Percentiles rank a stretch among this genome's conserved stretches.
These are phyloP conservation scores for Apiospora hydei DNA, from an alignment of 2,329 filamentous ascomycete genomes.

Conservation along the genomic window DNA sequence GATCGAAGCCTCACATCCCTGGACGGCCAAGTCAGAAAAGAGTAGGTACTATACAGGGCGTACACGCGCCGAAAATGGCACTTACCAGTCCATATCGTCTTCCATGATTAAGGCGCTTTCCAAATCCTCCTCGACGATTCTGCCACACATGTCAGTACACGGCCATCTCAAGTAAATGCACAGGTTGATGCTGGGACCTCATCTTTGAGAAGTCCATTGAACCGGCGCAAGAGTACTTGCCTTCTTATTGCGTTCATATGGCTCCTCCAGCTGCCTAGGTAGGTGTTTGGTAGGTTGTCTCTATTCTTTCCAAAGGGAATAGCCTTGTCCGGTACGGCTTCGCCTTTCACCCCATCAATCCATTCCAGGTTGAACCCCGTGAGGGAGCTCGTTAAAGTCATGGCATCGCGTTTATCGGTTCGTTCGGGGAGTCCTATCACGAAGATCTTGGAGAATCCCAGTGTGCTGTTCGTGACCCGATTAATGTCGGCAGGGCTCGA, in stretches of 20 bases:
- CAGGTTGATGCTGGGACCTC: neutral
- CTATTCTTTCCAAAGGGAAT: conserved; percentile 44
- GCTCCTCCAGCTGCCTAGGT: conserved; percentile 50
- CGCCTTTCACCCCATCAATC: conserved; percentile 51
- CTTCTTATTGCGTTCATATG: conserved; percentile 48
- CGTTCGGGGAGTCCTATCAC: conserved; percentile 55
- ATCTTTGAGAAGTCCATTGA: neutral
- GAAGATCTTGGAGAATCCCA: conserved; percentile 44
- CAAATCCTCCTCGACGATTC: conserved; percentile 44
- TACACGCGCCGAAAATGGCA: neutral
- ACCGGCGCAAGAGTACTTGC: conserved; percentile 26
- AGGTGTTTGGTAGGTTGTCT: conserved; percentile 39
- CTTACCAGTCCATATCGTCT: conserved; percentile 48
- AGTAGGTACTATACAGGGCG: neutral
- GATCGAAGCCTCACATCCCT: conserved; percentile 45
- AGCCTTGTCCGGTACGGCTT: conserved; percentile 50
- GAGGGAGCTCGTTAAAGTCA: conserved; percentile 51
- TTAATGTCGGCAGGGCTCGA: conserved; percentile 23
- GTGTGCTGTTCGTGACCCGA: conserved; percentile 36
- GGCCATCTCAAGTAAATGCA: neutral
- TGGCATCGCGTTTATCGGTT: conserved; percentile 57
- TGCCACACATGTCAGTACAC: conserved; percentile 25
- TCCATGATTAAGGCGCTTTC: conserved; percentile 48
- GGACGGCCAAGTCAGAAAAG: neutral
- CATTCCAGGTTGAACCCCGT: conserved; percentile 52